Percentiles rank a stretch among this genome's conserved stretches.
Conservation (phyloP, 1,284 basidiomycete species). For the Ceratobasidium sp. region DNA sequence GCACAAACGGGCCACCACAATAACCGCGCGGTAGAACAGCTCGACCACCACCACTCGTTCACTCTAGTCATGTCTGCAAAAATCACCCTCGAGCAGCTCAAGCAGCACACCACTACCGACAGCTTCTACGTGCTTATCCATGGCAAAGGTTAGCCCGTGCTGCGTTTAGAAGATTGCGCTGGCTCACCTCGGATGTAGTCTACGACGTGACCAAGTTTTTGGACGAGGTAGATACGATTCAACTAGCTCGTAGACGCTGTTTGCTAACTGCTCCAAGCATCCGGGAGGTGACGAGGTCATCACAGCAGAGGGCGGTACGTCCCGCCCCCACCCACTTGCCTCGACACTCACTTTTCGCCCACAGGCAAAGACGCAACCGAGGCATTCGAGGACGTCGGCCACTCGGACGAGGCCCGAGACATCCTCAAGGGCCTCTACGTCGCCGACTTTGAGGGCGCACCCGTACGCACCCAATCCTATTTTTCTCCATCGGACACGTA, state of each 20-base stretch:
- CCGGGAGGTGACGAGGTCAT: conserved; percentile 99
- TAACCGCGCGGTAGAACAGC: conserved; percentile 34
- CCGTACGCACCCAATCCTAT: conserved; percentile 62
- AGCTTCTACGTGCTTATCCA: conserved; percentile 84
- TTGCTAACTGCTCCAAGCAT: conserved; percentile 69
- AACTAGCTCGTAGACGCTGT: conserved; percentile 9
- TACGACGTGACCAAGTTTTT: conserved; percentile 96
- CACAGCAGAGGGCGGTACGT: conserved; percentile 89
- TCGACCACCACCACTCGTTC: conserved; percentile 28
- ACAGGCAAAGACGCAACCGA: conserved; percentile 94
- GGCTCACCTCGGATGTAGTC: conserved; percentile 65
- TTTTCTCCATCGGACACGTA: conserved; percentile 11
- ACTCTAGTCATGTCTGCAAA: conserved; percentile 59
- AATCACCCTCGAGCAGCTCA: conserved; percentile 79
- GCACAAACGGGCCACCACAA: conserved; percentile 21
- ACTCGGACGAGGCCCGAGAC: conserved; percentile 97
- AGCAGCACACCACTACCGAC: conserved; percentile 78
- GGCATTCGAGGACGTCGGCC: conserved; percentile 99
- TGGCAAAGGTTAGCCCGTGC: conserved; percentile 75
- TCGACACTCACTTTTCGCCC: background rate
- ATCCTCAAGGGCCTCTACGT: conserved; percentile 83
- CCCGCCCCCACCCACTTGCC: conserved; percentile 19
- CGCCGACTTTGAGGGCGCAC: conserved; percentile 80
- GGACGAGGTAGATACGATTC: conserved; percentile 80
- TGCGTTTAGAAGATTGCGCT: conserved; percentile 8